Evolutionary conservation across 192 early-diverging fungal species (phyloP).

Genomic region (Entomortierella lignicola): DNA sequence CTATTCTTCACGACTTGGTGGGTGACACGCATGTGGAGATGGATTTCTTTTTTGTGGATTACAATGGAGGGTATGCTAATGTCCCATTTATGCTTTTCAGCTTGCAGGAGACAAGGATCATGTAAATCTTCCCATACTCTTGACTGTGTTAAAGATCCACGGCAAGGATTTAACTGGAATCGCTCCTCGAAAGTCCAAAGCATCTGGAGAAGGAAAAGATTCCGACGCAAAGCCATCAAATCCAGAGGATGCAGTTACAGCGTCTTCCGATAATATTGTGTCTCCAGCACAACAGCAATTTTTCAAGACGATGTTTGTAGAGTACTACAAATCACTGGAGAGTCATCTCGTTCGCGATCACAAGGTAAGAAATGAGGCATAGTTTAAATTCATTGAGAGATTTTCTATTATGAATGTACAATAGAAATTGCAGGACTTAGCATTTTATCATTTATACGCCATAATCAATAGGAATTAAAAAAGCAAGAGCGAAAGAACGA

Average conservation of each 20-base stretch:
- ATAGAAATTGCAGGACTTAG: background rate
- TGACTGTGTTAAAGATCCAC: constrained; percentile 67
- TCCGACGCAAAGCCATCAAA: constrained; percentile 20
- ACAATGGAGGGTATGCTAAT: background rate
- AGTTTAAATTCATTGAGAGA: too few relatives aligned
- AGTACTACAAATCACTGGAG: constrained; percentile 72
- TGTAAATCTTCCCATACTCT: constrained; percentile 63
- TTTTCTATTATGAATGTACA: background rate
- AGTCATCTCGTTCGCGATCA: constrained; percentile 75
- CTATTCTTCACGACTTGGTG: constrained; percentile 65
- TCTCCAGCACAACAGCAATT: constrained; percentile 46
- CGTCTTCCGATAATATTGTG: constrained; percentile 39
- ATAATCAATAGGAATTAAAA: constrained; percentile 63
- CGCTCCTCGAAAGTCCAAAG: constrained; percentile 57
- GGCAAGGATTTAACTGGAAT: constrained; percentile 64
- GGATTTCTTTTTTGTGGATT: background rate
- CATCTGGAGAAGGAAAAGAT: constrained; percentile 25
- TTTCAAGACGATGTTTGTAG: constrained; percentile 62
- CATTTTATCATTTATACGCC: background rate
- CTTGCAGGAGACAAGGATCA: constrained; percentile 63
- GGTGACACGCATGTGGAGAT: background rate
- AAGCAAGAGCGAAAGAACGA: constrained; percentile 81
- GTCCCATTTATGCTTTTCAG: constrained; percentile 14
- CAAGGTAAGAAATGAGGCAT: constrained; percentile 57
- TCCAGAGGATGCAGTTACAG: constrained; percentile 13